These are phyloP conservation scores for Larix kaempferi DNA, from an alignment of 75 land plant genomes.

Conservation along the genomic window DNA sequence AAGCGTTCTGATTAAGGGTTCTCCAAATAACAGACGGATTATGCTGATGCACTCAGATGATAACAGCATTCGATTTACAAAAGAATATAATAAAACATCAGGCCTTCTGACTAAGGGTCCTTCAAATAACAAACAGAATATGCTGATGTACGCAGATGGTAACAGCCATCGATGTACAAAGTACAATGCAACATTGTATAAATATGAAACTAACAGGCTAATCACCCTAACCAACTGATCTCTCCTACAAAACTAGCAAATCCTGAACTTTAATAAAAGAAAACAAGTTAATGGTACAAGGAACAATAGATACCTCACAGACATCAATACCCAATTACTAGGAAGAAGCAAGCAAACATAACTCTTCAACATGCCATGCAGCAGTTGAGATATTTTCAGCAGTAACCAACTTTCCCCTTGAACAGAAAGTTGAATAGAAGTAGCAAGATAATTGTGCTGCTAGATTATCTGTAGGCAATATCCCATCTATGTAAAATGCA, in stretches of 20 bases:
- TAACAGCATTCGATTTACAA: not conserved
- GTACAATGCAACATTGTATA: not conserved
- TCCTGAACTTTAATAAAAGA: not conserved
- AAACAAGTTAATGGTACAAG: not conserved
- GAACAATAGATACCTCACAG: not conserved
- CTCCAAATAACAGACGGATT: too few species aligned
- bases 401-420: not conserved
- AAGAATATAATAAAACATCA: not conserved
- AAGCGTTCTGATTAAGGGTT: too few species aligned
- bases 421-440: not conserved
- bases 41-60: too few species aligned
- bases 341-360: not conserved
- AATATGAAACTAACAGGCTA: not conserved
- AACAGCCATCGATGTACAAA: not conserved
- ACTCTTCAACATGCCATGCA: not conserved
- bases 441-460: not conserved
- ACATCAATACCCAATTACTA: not conserved
- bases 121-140: too few species aligned
- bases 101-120: too few species aligned
- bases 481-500: not conserved
- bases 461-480: not conserved
- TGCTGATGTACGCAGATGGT: too few species aligned
- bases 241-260: not conserved
- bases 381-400: not conserved
- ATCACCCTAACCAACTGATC: not conserved